phyloP scores from a whole-genome alignment of 345 rosid genomes.

The Microthlaspi erraticum region DNA sequence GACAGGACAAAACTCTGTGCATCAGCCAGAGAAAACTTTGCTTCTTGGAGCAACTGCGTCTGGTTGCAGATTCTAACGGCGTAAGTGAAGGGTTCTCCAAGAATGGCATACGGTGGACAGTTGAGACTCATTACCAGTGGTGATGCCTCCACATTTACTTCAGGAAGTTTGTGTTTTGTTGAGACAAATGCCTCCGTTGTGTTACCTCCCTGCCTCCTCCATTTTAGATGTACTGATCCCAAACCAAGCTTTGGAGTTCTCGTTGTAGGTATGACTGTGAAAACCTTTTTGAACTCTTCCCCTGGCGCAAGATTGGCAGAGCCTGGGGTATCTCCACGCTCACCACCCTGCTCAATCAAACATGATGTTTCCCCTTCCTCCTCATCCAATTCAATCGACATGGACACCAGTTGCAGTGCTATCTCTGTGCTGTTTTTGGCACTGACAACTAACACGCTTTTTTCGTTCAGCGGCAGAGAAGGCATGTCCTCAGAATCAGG shows the following conservation, averaged over 20 bases:
- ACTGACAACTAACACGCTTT: conserved; percentile 64
- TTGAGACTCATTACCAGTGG: conserved; percentile 73
- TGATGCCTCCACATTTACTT: conserved; percentile 67
- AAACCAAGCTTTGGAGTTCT: conserved; percentile 58
- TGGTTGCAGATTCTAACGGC: conserved; percentile 67
- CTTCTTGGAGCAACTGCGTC: conserved; percentile 84
- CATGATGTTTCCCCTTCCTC: conserved; percentile 54
- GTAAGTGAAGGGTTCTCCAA: conserved; percentile 83
- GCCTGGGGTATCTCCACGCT: conserved; percentile 50
- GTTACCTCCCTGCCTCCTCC: conserved; percentile 61
- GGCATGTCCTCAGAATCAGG: conserved; percentile 58
- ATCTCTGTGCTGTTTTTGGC: conserved; percentile 84
- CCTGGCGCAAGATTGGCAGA: conserved; percentile 69
- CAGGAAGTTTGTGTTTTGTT: conserved; percentile 71
- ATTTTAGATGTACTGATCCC: conserved; percentile 67
- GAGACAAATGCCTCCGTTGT: conserved; percentile 52
- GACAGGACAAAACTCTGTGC: conserved; percentile 78
- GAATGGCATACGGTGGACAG: conserved; percentile 84
- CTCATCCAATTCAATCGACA: conserved; percentile 62
- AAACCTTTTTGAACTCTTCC: conserved; percentile 88
- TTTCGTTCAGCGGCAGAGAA: conserved; percentile 70
- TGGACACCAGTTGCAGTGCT: conserved; percentile 70
- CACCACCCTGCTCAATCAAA: conserved; percentile 57
- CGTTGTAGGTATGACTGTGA: conserved; percentile 60
- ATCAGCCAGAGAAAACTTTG: conserved; percentile 78